Evolutionary conservation across 2,329 filamentous ascomycete species (phyloP), one percentile per base, ranked within the genome.

Genomic region (Orbilia brochopaga): DNA sequence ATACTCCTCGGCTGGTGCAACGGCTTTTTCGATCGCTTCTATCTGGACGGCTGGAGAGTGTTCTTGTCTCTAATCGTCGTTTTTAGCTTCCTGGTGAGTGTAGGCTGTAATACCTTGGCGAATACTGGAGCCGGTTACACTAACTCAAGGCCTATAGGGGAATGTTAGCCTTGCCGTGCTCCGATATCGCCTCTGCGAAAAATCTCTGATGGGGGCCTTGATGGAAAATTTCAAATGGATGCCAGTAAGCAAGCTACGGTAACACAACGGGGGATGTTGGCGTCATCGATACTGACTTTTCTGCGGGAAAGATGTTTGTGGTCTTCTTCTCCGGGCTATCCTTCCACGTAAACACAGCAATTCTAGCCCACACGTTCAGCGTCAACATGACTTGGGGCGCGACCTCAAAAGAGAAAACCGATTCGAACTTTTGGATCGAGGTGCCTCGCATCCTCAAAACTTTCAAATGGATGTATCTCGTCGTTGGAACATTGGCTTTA

Each of bases 1-100:
- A 86, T 90, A 78, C 79, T 89, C 42, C 82, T 89, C 57, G 89
- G 89, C 44, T 90, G 87, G 85, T 89, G 84, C 80, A 87, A 87
- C 75, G 87, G 87, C 32, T 81, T 85, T 61, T 81, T 88, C 46
- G 86, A 88, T 77, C 7, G 24, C 7, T 53, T 53, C 80, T 90
- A 90, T 78, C 81, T 88, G 78, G 85, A 87, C 75, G 87, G 84
- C 0, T 89, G 86, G 81, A 85, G 84, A 74, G 85, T 87, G 70
- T 87, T 84, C 78, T 82, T 88, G 75, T 82, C 83, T 11, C 83
- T 90, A 73, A 79, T 89, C 61, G 80, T 88, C 59, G 83, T 90
- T 58, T 90, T 89, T 80, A 86, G 84, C 55, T 82, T 82, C 3
- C 79, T 88, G 2, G 50, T 53, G 19, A 53, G 50, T 32, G 11